Percentiles rank a stretch among this genome's conserved stretches.
These are phyloP conservation scores for Aspergillus luchuensis DNA, from an alignment of 2,329 filamentous ascomycete genomes.

Conservation along the genomic window DNA sequence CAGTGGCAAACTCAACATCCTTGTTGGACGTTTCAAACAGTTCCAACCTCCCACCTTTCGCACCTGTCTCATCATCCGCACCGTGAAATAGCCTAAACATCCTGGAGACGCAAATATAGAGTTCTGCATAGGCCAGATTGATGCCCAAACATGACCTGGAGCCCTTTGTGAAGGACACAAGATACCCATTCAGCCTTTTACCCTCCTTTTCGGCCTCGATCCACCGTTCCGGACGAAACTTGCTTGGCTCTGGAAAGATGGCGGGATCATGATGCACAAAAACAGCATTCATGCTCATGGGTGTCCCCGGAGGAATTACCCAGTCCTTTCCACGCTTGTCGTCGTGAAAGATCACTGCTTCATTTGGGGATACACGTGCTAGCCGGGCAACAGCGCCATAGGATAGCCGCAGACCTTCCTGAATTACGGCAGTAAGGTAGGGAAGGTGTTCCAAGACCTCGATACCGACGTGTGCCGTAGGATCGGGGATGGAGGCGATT, in stretches of 20 bases:
- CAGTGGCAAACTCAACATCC: too few species aligned
- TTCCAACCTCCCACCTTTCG: too few species aligned
- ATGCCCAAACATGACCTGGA: constrained; percentile 9
- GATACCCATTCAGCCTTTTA: constrained; percentile 5
- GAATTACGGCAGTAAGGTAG: constrained; percentile 7
- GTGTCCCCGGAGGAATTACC: neutral
- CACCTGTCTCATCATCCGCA: too few species aligned
- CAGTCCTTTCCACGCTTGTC: neutral
- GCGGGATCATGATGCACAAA: neutral
- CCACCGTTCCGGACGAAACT: constrained; percentile 9
- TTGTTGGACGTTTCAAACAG: too few species aligned
- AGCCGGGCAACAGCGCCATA: constrained; percentile 1
- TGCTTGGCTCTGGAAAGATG: neutral
- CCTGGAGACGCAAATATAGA: neutral
- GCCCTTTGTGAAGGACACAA: constrained; percentile 7
- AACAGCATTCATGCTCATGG: constrained; percentile 1
- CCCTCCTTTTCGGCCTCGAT: neutral
- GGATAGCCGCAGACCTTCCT: constrained; percentile 12
- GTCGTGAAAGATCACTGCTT: neutral
- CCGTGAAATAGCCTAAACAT: too few species aligned
- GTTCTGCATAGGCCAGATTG: constrained; percentile 11
- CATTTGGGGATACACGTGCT: constrained; percentile 1
- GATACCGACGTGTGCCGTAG: neutral
- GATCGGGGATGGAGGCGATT: neutral
- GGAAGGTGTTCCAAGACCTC: constrained; percentile 4